These are phyloP conservation scores for Dujonia santamariae DNA, from an alignment of 1,139 yeast genomes.

Conservation along the genomic window DNA sequence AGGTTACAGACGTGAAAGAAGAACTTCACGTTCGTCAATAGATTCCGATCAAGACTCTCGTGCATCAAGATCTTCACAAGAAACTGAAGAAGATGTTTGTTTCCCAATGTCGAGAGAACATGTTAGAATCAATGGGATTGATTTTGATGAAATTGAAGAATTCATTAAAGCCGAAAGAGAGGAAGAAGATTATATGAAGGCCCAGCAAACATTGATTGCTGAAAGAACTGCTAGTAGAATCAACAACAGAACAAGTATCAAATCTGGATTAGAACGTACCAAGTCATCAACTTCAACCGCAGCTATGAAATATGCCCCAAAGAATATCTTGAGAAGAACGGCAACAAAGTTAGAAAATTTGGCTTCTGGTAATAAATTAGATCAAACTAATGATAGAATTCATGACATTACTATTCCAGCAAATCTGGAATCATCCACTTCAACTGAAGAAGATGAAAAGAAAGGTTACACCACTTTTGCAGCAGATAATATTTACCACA, in stretches of 20 bases:
- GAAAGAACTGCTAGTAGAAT: conserved; percentile 27
- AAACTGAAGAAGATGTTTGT: conserved; percentile 96
- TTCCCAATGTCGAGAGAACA: conserved; percentile 86
- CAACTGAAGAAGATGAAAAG: no score
- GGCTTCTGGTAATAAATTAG: no score
- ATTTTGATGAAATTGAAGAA: conserved; percentile 76
- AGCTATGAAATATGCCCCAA: conserved; percentile 62
- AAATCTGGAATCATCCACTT: no score
- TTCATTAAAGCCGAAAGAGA: conserved; percentile 56
- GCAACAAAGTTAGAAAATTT: conserved; percentile 10
- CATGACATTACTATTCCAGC: no score
- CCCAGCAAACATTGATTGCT: conserved; percentile 31
- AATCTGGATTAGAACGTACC: conserved; percentile 21
- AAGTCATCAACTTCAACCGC: conserved; percentile 31
- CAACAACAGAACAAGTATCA: conserved; percentile 16
- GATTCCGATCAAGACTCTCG: conserved; percentile 71
- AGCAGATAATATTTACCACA: no score
- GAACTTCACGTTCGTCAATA: conserved; percentile 36
- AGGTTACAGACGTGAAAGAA: conserved; percentile 20
- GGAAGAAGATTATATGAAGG: conserved; percentile 20
- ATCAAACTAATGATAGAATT: no score
- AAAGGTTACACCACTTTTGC: no score
- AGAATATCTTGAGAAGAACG: conserved; percentile 27
- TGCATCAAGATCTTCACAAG: conserved; percentile 71
- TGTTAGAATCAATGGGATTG: conserved; percentile 67